These are phyloP conservation scores for Poa pratensis DNA, from an alignment of 176 grass and related monocot genomes.

Conservation along the genomic window DNA sequence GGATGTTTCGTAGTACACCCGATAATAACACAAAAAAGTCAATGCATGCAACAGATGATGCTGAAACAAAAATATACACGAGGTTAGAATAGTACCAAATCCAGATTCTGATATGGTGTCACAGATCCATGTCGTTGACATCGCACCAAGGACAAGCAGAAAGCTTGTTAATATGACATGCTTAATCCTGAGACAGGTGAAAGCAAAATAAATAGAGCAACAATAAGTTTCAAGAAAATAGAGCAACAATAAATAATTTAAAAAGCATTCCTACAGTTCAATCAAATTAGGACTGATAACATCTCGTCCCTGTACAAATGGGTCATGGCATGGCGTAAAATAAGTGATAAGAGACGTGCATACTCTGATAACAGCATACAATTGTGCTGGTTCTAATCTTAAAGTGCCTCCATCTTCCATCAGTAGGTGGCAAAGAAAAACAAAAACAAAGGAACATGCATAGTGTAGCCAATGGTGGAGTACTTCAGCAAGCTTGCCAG, in stretches of 20 bases:
- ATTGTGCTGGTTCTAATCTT: background rate
- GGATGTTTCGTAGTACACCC: background rate
- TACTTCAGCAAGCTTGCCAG: background rate
- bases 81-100: constrained; percentile 71
- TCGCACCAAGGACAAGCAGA: constrained; percentile 91
- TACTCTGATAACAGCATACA: background rate
- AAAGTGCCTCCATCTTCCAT: background rate
- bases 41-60: constrained; percentile 8
- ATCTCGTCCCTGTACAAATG: constrained; percentile 22
- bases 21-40: constrained; percentile 26
- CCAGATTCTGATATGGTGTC: constrained; percentile 99
- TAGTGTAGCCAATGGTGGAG: constrained; percentile 5
- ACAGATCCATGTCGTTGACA: constrained; percentile 95
- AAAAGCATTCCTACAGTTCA: constrained; percentile 1
- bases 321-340: background rate
- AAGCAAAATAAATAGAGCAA: constrained; percentile 34
- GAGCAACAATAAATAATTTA: constrained; percentile 28
- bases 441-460: constrained; percentile 11
- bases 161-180: constrained; percentile 79
- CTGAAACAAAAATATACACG: constrained; percentile 25
- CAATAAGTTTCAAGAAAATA: constrained; percentile 43
- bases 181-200: constrained; percentile 69
- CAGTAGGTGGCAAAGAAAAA: background rate
- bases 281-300: constrained; percentile 34
- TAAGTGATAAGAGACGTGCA: background rate